Evolutionary conservation across 176 grass and related monocot genomes (phyloP).

Genomic region (Musa itinerans): DNA sequence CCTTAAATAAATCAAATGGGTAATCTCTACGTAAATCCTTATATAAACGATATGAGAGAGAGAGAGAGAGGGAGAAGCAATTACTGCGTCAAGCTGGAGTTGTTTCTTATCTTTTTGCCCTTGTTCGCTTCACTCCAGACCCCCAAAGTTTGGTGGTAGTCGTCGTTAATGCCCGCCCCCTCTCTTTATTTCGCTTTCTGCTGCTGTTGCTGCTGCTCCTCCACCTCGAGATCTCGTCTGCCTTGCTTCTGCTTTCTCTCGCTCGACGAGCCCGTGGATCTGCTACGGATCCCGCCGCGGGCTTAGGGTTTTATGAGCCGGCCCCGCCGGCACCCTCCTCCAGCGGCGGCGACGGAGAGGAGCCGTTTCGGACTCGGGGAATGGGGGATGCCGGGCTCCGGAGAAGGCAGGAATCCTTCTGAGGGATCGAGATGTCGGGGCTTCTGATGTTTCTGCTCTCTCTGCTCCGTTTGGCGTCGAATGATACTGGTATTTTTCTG

Average conservation of each 20-base stretch:
- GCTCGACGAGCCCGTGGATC: not conserved
- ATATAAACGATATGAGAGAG: not conserved
- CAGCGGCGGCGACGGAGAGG: not conserved
- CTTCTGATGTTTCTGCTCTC: conserved; percentile 2
- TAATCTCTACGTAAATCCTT: too few relatives aligned
- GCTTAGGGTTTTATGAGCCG: not conserved
- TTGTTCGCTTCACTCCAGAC: conserved; percentile 2
- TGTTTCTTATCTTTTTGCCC: not conserved
- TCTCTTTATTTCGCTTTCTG: not conserved
- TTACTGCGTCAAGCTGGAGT: not conserved
- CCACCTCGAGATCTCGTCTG: not conserved
- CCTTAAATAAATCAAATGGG: too few relatives aligned
- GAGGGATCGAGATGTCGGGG: conserved; percentile 5
- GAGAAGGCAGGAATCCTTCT: not conserved
- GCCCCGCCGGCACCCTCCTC: not conserved
- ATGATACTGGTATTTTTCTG: not conserved
- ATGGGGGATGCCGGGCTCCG: not conserved
- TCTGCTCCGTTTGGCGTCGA: conserved; percentile 4
- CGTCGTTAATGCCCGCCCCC: conserved; percentile 6
- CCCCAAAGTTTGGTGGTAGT: conserved; percentile 16
- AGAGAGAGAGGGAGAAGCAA: not conserved
- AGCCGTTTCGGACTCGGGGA: not conserved
- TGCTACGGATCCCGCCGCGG: not conserved
- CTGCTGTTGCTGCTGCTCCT: not conserved
- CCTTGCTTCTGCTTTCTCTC: not conserved